Evolutionary conservation across 768 basidiomycete genomes (phyloP).

Genomic region (Gymnopilus dilepis): DNA sequence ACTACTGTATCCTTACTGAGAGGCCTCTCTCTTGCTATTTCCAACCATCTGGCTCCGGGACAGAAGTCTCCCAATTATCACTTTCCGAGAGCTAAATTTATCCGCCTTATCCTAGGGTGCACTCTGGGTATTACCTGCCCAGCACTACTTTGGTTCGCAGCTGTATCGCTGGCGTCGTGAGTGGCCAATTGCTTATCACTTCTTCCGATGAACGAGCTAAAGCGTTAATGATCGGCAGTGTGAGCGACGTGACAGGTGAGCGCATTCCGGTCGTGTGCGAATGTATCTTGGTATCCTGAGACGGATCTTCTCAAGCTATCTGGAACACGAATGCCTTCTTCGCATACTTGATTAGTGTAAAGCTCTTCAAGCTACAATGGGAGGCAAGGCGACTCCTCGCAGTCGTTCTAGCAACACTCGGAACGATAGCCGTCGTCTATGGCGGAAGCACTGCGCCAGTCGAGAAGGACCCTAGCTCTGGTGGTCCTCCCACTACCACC

Average conservation of each 20-base stretch:
- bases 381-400: constrained; percentile 67
- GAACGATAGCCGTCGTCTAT: constrained; percentile 83
- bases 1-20: constrained; percentile 54
- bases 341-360: constrained; percentile 86
- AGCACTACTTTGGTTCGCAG: constrained; percentile 75
- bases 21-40: constrained; percentile 57
- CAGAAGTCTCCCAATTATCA: constrained; percentile 35
- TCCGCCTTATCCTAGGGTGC: constrained; percentile 44
- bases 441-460: constrained; percentile 55
- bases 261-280: not conserved
- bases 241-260: constrained; percentile 80
- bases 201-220: constrained; percentile 7
- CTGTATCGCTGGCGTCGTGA: constrained; percentile 74
- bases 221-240: constrained; percentile 42
- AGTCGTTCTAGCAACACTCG: constrained; percentile 80
- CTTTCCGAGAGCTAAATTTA: constrained; percentile 44
- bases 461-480: constrained; percentile 15
- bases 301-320: constrained; percentile 46
- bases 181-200: constrained; percentile 36
- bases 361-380: constrained; percentile 67
- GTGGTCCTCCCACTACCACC: constrained; percentile 18
- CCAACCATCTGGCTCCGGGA: constrained; percentile 46
- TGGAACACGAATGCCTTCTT: constrained; percentile 94
- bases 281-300: constrained; percentile 13
- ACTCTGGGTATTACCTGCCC: constrained; percentile 68